Evolutionary conservation across 495 filamentous ascomycete species (phyloP).

Genomic region (Neurospora sp.): DNA sequence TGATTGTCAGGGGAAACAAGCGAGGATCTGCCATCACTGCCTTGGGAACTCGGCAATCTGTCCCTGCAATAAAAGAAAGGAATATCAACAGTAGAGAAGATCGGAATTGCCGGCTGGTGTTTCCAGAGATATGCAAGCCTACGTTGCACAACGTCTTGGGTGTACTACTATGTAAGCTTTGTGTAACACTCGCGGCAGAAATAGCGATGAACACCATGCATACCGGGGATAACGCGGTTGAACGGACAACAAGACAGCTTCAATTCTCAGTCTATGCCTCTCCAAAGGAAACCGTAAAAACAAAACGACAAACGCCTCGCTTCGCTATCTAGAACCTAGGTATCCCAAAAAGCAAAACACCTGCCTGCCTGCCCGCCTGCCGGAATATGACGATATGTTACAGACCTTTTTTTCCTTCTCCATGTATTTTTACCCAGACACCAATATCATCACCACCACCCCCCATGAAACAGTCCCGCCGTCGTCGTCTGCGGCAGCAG

Average conservation of each 20-base stretch:
- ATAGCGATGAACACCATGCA: background rate
- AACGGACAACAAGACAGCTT: background rate
- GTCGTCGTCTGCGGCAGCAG: background rate
- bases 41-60: background rate
- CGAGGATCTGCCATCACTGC: background rate
- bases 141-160: background rate
- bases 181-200: background rate
- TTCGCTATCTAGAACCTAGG: background rate
- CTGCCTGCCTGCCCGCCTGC: background rate
- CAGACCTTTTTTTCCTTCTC: background rate
- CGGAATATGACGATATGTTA: background rate
- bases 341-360: background rate
- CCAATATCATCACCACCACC: background rate
- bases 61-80: background rate
- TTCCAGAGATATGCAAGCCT: background rate
- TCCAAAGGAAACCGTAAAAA: background rate
- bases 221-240: background rate
- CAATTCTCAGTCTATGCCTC: background rate
- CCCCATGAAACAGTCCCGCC: background rate
- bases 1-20: background rate
- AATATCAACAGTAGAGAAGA: background rate
- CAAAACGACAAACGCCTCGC: background rate
- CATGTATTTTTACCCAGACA: background rate
- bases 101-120: background rate
- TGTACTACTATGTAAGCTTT: background rate